Conservation (phyloP, 805 yeast genomes). For the Starmerella khaoyaiensis region DNA sequence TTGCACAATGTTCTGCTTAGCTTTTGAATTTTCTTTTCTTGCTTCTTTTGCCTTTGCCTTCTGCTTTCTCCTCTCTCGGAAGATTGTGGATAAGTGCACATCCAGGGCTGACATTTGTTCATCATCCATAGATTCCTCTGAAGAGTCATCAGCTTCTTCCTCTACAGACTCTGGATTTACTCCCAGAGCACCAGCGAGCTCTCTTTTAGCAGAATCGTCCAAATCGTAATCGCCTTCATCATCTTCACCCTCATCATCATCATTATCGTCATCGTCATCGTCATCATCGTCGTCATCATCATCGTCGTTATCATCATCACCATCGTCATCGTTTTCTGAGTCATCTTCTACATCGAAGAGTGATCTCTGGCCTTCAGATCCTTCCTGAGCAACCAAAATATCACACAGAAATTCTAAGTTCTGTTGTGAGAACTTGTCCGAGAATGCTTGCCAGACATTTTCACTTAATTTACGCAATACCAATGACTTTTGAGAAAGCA, state of each 20-base stretch:
- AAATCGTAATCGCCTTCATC: constrained; percentile 15
- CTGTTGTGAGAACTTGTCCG: constrained; percentile 33
- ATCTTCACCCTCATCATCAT: constrained; percentile 18
- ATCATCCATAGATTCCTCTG: constrained; percentile 82
- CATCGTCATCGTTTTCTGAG: constrained; percentile 27
- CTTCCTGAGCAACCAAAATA: constrained; percentile 54
- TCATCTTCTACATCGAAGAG: constrained; percentile 56
- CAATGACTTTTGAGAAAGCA: constrained; percentile 44
- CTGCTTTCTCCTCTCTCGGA: constrained; percentile 67
- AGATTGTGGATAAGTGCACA: constrained; percentile 66
- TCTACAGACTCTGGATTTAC: constrained; percentile 4
- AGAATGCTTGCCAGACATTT: constrained; percentile 44
- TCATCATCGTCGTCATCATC: constrained; percentile 30
- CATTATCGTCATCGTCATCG: constrained; percentile 21
- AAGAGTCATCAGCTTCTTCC: constrained; percentile 33
- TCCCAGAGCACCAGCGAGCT: constrained; percentile 18
- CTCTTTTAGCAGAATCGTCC: constrained; percentile 15
- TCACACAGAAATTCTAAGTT: constrained; percentile 43
- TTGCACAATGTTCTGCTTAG: constrained; percentile 63
- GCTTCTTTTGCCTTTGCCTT: constrained; percentile 39
- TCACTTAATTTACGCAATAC: constrained; percentile 46
- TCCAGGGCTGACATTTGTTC: constrained; percentile 95
- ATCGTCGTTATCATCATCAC: constrained; percentile 34
- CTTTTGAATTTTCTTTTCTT: constrained; percentile 61
- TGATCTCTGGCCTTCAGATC: constrained; percentile 63